phyloP scores from a whole-genome alignment of 208 protist species.

The Trypanosoma avium region DNA sequence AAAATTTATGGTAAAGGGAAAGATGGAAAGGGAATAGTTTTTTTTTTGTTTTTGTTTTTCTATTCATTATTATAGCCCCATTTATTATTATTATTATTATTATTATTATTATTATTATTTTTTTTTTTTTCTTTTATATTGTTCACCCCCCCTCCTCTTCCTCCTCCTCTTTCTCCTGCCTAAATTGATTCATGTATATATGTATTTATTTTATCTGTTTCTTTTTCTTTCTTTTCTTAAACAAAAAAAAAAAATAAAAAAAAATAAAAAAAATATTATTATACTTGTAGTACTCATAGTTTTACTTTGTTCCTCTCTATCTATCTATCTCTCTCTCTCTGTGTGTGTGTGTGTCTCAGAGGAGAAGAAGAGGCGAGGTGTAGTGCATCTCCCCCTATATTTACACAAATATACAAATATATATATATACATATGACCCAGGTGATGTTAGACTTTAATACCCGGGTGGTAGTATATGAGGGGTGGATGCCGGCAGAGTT shows the following conservation, averaged over 20 bases:
- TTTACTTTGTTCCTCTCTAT: too few species aligned
- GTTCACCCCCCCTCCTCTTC: neutral
- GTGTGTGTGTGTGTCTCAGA: too few species aligned
- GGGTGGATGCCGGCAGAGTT: conserved; percentile 27
- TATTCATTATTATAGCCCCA: conserved; percentile 9
- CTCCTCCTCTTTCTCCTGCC: neutral
- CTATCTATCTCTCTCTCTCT: too few species aligned
- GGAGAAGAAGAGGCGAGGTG: neutral
- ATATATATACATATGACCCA: conserved; percentile 26
- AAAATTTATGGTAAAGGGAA: neutral
- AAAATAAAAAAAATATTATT: too few species aligned
- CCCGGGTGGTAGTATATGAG: conserved; percentile 23
- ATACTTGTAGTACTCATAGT: too few species aligned
- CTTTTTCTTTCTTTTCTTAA: conserved; percentile 11
- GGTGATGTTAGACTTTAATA: conserved; percentile 11
- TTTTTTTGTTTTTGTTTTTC: conserved; percentile 18
- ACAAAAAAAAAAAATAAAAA: too few species aligned
- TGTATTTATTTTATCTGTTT: conserved; percentile 7
- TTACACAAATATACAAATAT: conserved; percentile 14
- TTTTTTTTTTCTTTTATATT: neutral
- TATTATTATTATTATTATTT: too few species aligned
- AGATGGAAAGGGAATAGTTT: conserved; percentile 12
- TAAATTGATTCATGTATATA: neutral
- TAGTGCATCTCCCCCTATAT: neutral
- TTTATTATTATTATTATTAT: too few species aligned